A percentile compares a stretch with the other conserved stretches of the same genome.
These are phyloP conservation scores for Fusarium pilosicola DNA, from an alignment of 2,329 filamentous ascomycete genomes.

Conservation along the genomic window DNA sequence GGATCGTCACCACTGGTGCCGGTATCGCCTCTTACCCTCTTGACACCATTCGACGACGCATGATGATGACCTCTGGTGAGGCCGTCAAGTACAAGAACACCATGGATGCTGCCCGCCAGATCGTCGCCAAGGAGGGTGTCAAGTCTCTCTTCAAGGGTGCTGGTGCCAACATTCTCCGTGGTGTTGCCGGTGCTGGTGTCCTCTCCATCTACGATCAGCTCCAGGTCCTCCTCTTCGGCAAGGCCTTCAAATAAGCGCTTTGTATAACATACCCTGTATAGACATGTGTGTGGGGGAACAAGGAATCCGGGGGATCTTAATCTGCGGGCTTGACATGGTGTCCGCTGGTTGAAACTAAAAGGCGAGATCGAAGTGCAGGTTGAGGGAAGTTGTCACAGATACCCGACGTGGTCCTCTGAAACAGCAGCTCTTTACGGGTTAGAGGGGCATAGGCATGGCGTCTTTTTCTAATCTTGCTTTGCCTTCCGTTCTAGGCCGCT, in stretches of 20 bases:
- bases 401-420: slow-evolving; percentile 53
- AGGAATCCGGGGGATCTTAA: slow-evolving; percentile 44
- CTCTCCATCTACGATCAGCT: slow-evolving; percentile 99
- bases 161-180: slow-evolving; percentile 99
- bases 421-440: slow-evolving; percentile 57
- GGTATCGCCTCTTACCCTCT: slow-evolving; percentile 99
- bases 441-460: slow-evolving; percentile 62
- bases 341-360: slow-evolving; percentile 56
- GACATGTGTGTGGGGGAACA: slow-evolving; percentile 48
- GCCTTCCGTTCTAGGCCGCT: slow-evolving; percentile 64
- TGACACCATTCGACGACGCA: slow-evolving; percentile 99
- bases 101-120: slow-evolving; percentile 94
- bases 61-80: slow-evolving; percentile 99
- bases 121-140: slow-evolving; percentile 96
- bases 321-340: slow-evolving; percentile 52
- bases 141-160: slow-evolving; percentile 99
- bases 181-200: slow-evolving; percentile 99
- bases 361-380: slow-evolving; percentile 57
- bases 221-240: slow-evolving; percentile 99
- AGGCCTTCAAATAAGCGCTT: slow-evolving; percentile 86
- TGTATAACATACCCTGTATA: slow-evolving; percentile 54
- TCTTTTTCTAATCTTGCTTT: slow-evolving; percentile 57
- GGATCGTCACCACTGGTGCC: slow-evolving; percentile 99
- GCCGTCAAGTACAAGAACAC: slow-evolving; percentile 99
- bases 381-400: slow-evolving; percentile 56